These are phyloP conservation scores for Plasmodium vivax DNA, from an alignment of 169 alveolate species.

Conservation along the genomic window DNA sequence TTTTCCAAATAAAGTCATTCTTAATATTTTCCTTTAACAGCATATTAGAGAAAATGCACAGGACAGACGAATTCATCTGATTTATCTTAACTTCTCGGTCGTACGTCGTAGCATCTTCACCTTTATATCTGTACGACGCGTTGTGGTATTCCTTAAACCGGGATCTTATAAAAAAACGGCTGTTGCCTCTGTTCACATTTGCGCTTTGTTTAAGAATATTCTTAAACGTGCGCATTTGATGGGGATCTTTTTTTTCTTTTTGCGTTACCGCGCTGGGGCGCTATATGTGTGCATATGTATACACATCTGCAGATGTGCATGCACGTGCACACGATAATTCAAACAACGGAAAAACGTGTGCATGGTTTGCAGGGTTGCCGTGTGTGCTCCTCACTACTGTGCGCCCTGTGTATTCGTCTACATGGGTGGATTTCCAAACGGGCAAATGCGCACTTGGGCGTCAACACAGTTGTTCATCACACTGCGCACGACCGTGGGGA, in stretches of 20 bases:
- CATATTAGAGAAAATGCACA: constrained; percentile 73
- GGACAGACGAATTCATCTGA: constrained; percentile 73
- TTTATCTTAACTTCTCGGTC: constrained; percentile 41
- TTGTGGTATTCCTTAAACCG: constrained; percentile 12
- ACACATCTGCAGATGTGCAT: neutral
- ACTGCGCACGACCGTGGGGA: neutral
- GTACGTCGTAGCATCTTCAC: constrained; percentile 14
- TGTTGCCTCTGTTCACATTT: constrained; percentile 5
- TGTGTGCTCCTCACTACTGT: neutral
- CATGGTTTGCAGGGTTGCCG: neutral
- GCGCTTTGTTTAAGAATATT: constrained; percentile 30
- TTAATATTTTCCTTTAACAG: constrained; percentile 54
- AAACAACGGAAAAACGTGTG: neutral
- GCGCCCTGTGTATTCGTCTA: neutral
- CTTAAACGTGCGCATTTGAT: constrained; percentile 55
- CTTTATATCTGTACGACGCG: constrained; percentile 10
- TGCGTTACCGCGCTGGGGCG: neutral
- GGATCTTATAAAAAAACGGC: constrained; percentile 18
- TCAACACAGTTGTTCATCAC: neutral
- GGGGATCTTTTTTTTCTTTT: neutral
- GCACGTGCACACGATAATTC: neutral
- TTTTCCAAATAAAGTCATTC: constrained; percentile 65
- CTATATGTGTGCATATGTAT: neutral
- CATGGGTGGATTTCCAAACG: neutral
- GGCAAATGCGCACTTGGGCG: neutral